Evolutionary conservation across 768 basidiomycete species (phyloP), one percentile per base, ranked within the genome.

Genomic region (Tylopilus rubrobrunneus): DNA sequence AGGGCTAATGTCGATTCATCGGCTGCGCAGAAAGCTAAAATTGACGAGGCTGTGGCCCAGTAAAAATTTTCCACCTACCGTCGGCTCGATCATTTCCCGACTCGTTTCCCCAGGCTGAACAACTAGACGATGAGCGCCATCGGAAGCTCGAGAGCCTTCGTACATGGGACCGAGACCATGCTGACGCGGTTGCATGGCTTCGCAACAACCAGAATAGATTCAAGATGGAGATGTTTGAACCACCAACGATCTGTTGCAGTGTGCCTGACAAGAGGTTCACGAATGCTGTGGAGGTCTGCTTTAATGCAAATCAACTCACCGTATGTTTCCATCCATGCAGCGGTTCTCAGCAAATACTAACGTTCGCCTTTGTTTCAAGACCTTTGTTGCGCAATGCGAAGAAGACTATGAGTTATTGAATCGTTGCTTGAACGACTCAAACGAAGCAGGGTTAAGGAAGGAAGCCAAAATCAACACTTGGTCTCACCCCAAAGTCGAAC

Each of bases 341-440:
- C 42, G 15, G 19, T 34, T 25, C 4, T 1, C 29, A 3, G 27
- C 23, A 1, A 7, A 9, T 19, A 23, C 42, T 50, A 3, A 61
- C 34, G 5, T 8, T 43, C 1, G 1, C 21, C 42, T 36, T 52
- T 27, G 17, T 31, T 19, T 12, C 27, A 21, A 96, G 94, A 90
- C 85, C 0, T 88, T 99, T 67, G 84, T 99, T 7, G 82, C 85
- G 17, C 90, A 93, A 67, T 85, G 83, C 59, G 78, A 85, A 55
- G 86, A 89, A 52, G 96, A 99, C 63, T 89, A 89, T 48, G 74
- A 85, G 54, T 71, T 76, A 2, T 74, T 98, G 42, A 89, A 90
- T 57, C 67, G 71, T 11, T 73, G 82, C 36, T 77, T 89, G 61
- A 87, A 87, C 59, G 90, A 92, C 68, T 74, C 73, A 1, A 65